Evolutionary conservation across 2,329 filamentous ascomycete genomes (phyloP).

Genomic region (Trichoderma semiorbis): DNA sequence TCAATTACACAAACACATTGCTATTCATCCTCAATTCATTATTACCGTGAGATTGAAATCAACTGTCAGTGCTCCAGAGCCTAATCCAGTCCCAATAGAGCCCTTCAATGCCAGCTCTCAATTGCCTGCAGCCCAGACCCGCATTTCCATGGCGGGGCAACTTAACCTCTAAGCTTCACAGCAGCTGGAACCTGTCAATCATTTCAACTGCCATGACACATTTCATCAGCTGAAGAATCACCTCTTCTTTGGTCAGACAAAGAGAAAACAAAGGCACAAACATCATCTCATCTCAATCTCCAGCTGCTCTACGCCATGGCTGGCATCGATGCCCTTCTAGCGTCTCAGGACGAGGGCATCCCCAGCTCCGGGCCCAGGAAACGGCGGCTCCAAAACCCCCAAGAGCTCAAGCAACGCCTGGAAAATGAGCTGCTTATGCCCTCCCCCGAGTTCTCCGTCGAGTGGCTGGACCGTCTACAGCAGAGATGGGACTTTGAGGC

Average conservation of each 20-base stretch:
- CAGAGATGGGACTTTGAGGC: constrained; percentile 81
- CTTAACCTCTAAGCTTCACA: neutral
- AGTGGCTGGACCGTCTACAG: constrained; percentile 87
- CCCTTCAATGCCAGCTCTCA: neutral
- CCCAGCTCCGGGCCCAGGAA: constrained; percentile 13
- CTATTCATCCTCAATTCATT: neutral
- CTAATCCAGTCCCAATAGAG: neutral
- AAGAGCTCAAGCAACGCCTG: constrained; percentile 66
- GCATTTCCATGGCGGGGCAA: constrained; percentile 18
- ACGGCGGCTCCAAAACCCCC: constrained; percentile 42
- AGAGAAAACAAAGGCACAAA: rapidly evolving
- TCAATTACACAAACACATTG: neutral
- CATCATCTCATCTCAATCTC: neutral
- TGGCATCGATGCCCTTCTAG: constrained; percentile 36
- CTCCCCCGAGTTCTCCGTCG: constrained; percentile 71
- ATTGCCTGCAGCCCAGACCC: constrained; percentile 10
- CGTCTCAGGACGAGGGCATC: constrained; percentile 26
- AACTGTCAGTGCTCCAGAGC: neutral
- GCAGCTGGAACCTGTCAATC: neutral
- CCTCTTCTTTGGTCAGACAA: neutral
- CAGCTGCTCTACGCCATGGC: constrained; percentile 23
- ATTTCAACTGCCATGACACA: neutral
- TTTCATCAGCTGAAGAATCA: constrained; percentile 18
- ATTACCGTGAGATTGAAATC: neutral
- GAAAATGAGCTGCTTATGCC: constrained; percentile 77